Percentiles rank a stretch among this genome's conserved stretches.
Evolutionary conservation across 441 rosid species (phyloP).

Genomic region (Hypseocharis bilobata): DNA sequence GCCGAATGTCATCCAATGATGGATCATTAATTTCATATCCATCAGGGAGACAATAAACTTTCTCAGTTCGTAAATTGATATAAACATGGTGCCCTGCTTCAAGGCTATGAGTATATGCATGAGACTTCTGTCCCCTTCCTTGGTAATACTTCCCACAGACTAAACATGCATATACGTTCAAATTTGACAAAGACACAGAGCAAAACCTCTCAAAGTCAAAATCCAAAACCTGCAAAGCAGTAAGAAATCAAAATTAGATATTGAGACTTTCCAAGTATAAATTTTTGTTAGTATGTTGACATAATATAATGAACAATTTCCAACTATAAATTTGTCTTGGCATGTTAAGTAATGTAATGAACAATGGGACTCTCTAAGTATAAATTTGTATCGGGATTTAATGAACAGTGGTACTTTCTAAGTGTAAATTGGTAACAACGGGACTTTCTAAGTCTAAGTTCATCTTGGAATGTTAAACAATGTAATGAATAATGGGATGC

Average conservation of each 20-base stretch:
- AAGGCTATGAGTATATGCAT: conserved; percentile 96
- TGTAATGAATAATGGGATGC: background rate
- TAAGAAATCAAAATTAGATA: background rate
- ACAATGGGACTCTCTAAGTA: background rate
- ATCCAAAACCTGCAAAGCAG: conserved; percentile 66
- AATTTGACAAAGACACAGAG: conserved; percentile 74
- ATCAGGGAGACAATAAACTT: conserved; percentile 90
- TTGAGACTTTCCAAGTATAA: background rate
- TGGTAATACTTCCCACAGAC: conserved; percentile 93
- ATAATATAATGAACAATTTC: no score
- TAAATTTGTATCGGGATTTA: no score
- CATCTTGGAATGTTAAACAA: background rate
- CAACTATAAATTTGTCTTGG: background rate
- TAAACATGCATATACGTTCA: conserved; percentile 88
- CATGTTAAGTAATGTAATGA: background rate
- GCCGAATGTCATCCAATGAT: conserved; percentile 82
- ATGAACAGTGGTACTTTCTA: background rate
- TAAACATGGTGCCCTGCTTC: conserved; percentile 93
- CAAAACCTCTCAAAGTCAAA: conserved; percentile 96
- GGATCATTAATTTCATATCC: conserved; percentile 90
- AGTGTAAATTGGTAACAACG: no score
- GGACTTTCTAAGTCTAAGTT: no score
- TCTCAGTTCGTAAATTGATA: conserved; percentile 78
- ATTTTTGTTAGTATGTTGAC: no score
- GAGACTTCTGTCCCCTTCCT: conserved; percentile 87